Percentiles rank a stretch among this genome's conserved stretches.
These are phyloP conservation scores for Hydnum rufescens DNA, from an alignment of 768 basidiomycete species.

Conservation along the genomic window DNA sequence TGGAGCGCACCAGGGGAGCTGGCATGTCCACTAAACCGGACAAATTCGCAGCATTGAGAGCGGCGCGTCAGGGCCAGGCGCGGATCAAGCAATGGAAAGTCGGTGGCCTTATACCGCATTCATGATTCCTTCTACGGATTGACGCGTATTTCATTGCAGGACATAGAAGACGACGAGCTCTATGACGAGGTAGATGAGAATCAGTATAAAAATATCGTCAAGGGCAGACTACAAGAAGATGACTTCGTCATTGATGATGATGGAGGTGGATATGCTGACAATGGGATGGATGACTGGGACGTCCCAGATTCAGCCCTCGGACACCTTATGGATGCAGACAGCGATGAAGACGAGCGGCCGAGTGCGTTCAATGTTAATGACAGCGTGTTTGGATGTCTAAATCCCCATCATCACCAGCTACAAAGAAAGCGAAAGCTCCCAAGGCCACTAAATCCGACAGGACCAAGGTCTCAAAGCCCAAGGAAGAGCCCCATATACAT, in stretches of 20 bases:
- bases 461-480: conserved; percentile 27
- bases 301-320: conserved; percentile 16
- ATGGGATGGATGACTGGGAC: conserved; percentile 91
- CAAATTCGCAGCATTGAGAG: background rate
- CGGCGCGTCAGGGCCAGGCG: background rate
- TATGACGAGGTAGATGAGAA: conserved; percentile 18
- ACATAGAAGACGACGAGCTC: background rate
- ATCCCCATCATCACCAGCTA: conserved; percentile 15
- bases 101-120: background rate
- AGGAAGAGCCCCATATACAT: too few relatives aligned
- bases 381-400: background rate
- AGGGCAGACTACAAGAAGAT: conserved; percentile 58
- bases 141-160: background rate
- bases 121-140: background rate
- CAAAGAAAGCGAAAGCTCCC: conserved; percentile 25
- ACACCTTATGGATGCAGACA: conserved; percentile 21
- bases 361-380: conserved; percentile 18
- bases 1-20: too few relatives aligned
- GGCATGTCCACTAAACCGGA: background rate
- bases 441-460: conserved; percentile 23
- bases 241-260: conserved; percentile 97
- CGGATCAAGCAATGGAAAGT: background rate
- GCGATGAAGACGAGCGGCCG: conserved; percentile 35
- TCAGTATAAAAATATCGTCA: conserved; percentile 66
- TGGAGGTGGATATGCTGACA: conserved; percentile 77